Base-by-base conservation (phyloP, 164 flowering plant species). In the Vitis rotundifolia region DNA sequence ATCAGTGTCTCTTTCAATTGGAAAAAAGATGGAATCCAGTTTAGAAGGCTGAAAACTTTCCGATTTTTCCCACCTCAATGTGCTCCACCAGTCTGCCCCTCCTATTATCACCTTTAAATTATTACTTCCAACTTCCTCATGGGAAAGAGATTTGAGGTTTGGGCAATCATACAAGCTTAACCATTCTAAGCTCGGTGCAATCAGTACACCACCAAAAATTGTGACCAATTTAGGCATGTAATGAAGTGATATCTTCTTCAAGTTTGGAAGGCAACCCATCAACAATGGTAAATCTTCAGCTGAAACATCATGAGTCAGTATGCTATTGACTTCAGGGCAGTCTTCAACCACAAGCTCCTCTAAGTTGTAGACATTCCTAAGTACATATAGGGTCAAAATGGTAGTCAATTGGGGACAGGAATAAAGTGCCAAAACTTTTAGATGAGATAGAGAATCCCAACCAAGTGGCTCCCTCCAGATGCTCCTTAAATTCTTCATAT, bases 331-430 rank as follows among this genome's bases (percentile, higher is more conserved):
- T 31, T 60, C 14, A 31, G 44, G 44, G 6, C 44, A 31, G 6
- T 31, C 44, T 31, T 31, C 44, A 31, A 31, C 44, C 44, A 37
- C 31, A 37, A 66, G 48, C 69, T 54, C 69, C 13, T 53, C 69
- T 26, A 66, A 53, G 22, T 29, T 52, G 3, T 3, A 7, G 1
- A 53, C 31, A 54, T 54, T 48, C 0, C 1, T 19, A 13, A 9
- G 55, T n/a, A 49, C 22, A 66, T 26, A 1, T 11, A 9, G 3
- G 2, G 22, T 19, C 22, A 54, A 28, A 29, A 66, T 14, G 11
- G 26, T n/a, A 15, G 19, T 53, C 49, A 66, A 19, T 1, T 29
- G 8, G 8, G 61, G 59, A 28, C 68, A 66, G 11, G 59, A 18
- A 51, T 53, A 13, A 2, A 31, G 44, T 31, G 44, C 44, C 44